A percentile compares a stretch with the other conserved stretches of the same genome.
Evolutionary conservation across 768 basidiomycete species (phyloP).

Genomic region (Neoboletus brunneissimus): DNA sequence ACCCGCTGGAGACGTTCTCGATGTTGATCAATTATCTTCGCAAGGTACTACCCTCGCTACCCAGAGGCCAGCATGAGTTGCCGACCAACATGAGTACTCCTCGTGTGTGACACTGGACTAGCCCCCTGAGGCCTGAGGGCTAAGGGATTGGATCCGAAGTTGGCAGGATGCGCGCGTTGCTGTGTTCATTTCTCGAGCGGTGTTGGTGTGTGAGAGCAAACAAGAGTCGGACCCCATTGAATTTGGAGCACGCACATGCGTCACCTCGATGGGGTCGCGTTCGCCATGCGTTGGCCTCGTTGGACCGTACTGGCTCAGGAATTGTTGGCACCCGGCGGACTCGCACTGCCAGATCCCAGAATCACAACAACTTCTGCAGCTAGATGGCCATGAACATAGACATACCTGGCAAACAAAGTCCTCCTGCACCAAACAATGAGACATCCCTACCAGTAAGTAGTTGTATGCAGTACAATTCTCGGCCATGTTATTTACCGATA

Average conservation of each 20-base stretch:
- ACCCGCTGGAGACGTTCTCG: neutral
- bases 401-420: neutral
- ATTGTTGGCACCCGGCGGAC: neutral
- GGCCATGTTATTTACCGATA: slow-evolving; percentile 2
- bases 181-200: neutral
- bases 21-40: neutral
- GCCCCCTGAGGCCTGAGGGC: neutral
- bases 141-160: slow-evolving; percentile 2
- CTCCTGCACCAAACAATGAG: neutral
- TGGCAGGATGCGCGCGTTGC: neutral
- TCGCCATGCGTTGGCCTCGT: slow-evolving; percentile 1
- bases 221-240: neutral
- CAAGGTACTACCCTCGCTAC: neutral
- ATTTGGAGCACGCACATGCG: neutral
- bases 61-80: neutral
- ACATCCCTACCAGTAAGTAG: slow-evolving; percentile 4
- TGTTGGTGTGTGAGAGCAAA: neutral
- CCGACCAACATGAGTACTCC: slow-evolving; percentile 19
- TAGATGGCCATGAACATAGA: slow-evolving; percentile 2
- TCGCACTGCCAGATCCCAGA: neutral
- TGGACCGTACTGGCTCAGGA: neutral
- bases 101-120: slow-evolving; percentile 7
- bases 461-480: neutral
- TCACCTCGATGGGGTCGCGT: neutral
- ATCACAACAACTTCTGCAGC: neutral